These are phyloP conservation scores for Dactylellina cionopaga DNA, from an alignment of 2,329 filamentous ascomycete genomes.

Conservation along the genomic window DNA sequence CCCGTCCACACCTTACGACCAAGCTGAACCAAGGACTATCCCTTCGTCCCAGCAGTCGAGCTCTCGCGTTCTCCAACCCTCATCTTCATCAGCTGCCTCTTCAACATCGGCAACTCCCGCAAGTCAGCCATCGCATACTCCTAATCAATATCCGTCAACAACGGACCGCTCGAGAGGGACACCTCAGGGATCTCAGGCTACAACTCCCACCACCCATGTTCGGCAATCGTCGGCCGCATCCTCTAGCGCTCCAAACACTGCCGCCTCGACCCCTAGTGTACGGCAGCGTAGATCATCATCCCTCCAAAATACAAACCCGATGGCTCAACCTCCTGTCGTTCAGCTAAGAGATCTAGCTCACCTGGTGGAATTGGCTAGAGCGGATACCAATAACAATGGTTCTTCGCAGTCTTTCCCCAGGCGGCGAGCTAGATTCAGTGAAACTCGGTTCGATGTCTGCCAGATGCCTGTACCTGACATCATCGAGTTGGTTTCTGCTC, in stretches of 20 bases:
- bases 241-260: conserved; percentile 47
- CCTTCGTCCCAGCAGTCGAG: conserved; percentile 37
- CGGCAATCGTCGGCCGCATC: conserved; percentile 45
- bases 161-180: conserved; percentile 43
- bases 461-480: conserved; percentile 96
- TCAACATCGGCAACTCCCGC: conserved; percentile 24
- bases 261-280: conserved; percentile 53
- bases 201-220: conserved; percentile 42
- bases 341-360: conserved; percentile 89
- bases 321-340: conserved; percentile 68
- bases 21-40: conserved; percentile 44
- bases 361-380: conserved; percentile 85
- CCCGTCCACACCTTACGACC: conserved; percentile 46
- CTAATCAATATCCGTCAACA: conserved; percentile 15
- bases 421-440: conserved; percentile 55
- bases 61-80: conserved; percentile 26
- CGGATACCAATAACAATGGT: conserved; percentile 66
- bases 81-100: conserved; percentile 10
- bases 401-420: conserved; percentile 53
- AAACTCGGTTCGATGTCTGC: conserved; percentile 88
- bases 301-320: conserved; percentile 51
- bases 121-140: conserved; percentile 37
- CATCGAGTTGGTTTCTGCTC: conserved; percentile 97
- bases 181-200: conserved; percentile 28
- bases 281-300: conserved; percentile 53